Conservation (phyloP, 495 filamentous ascomycete genomes). For the Neurospora sp. region DNA sequence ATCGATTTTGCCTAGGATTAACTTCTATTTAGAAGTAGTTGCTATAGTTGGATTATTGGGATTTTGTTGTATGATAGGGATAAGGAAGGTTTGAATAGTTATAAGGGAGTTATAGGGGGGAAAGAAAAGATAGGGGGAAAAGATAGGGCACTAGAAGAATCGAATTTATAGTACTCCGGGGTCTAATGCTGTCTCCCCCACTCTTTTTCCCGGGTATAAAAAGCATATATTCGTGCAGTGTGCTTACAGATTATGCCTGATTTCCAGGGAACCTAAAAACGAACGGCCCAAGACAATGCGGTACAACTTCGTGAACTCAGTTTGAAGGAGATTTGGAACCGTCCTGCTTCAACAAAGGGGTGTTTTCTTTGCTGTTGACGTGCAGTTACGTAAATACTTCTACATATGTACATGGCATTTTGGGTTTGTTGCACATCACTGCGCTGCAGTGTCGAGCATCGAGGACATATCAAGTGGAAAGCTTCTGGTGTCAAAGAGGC, state of each 20-base stretch:
- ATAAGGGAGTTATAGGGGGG: neutral
- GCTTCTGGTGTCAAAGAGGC: neutral
- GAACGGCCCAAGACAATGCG: no score
- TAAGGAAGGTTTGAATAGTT: no score
- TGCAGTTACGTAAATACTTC: neutral
- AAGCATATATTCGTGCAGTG: no score
- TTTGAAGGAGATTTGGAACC: neutral
- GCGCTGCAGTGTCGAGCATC: neutral
- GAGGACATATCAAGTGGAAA: neutral
- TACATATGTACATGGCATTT: neutral
- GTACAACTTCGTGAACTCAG: no score
- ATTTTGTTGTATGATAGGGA: neutral
- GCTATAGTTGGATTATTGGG: neutral
- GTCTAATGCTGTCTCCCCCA: no score
- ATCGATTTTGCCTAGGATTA: neutral
- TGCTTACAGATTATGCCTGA: no score
- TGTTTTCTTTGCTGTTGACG: neutral
- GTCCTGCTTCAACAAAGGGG: neutral
- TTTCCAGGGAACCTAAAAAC: no score
- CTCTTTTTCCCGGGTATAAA: no score
- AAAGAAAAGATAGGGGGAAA: neutral
- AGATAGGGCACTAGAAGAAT: neutral
- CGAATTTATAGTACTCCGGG: no score
- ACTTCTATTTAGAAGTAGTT: neutral
- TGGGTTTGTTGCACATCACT: neutral